Conservation (phyloP, 768 basidiomycete species). For the Pseudohyphozyma bogoriensis region DNA sequence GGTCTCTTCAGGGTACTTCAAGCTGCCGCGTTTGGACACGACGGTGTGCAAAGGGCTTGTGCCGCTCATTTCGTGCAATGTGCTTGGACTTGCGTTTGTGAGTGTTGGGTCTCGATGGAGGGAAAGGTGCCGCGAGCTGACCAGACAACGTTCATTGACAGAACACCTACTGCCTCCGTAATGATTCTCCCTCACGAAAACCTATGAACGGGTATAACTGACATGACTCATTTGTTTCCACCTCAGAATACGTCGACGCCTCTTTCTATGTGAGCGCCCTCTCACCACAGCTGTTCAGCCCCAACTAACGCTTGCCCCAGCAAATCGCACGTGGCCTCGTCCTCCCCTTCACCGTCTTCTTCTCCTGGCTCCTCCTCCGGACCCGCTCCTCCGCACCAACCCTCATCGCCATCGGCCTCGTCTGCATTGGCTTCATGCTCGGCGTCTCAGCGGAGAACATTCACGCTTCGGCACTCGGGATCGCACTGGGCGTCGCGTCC, state of each 20-base stretch:
- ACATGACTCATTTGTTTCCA: slow-evolving; percentile 40
- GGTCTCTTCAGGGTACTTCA: slow-evolving; percentile 55
- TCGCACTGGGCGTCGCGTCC: slow-evolving; percentile 70
- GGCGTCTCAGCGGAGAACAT: slow-evolving; percentile 29
- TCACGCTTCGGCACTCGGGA: slow-evolving; percentile 54
- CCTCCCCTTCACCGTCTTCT: slow-evolving; percentile 81
- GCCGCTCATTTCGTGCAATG: slow-evolving; percentile 65
- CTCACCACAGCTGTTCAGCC: too few relatives aligned
- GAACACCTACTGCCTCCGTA: slow-evolving; percentile 33
- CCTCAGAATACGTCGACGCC: slow-evolving; percentile 78
- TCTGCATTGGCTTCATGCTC: slow-evolving; percentile 85
- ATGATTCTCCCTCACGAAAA: too few relatives aligned
- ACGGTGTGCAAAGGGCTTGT: slow-evolving; percentile 59
- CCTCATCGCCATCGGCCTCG: slow-evolving; percentile 62
- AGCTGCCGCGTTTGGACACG: slow-evolving; percentile 56
- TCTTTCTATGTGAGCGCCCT: slow-evolving; percentile 60
- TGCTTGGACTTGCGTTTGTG: slow-evolving; percentile 52
- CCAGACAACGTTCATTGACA: not conserved
- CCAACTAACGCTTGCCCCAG: slow-evolving; percentile 24
- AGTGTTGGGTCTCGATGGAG: not conserved
- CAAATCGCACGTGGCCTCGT: slow-evolving; percentile 91
- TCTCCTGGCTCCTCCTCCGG: slow-evolving; percentile 65
- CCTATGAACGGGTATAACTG: too few relatives aligned
- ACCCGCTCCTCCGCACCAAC: slow-evolving; percentile 66
- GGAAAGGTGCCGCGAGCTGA: not conserved